A percentile compares a stretch with the other conserved stretches of the same genome.
Evolutionary conservation across 164 flowering plant species (phyloP).

Genomic region (Brasenia schreberi): DNA sequence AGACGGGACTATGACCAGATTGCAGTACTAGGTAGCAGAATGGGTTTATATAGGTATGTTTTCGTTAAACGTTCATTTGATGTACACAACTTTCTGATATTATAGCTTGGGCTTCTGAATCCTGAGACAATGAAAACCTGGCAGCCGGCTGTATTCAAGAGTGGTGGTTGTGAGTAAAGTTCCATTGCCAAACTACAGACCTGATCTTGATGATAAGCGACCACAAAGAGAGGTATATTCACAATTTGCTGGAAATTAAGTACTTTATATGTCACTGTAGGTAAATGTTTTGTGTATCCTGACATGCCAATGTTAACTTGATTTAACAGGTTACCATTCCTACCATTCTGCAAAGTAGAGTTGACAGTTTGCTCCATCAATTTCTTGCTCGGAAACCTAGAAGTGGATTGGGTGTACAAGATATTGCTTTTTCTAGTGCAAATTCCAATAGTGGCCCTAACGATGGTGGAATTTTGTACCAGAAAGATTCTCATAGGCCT

Average conservation of each 20-base stretch:
- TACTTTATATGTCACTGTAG: background rate
- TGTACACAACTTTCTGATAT: background rate
- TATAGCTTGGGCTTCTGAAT: background rate
- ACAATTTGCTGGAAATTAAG: no score
- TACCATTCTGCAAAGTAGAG: slow-evolving; percentile 44
- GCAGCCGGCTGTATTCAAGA: slow-evolving; percentile 68
- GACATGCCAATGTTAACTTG: background rate
- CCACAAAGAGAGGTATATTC: slow-evolving; percentile 78
- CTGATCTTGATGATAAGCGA: slow-evolving; percentile 84
- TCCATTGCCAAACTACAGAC: slow-evolving; percentile 84
- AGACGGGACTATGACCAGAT: slow-evolving; percentile 65
- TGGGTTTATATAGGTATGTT: slow-evolving; percentile 84
- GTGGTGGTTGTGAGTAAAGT: slow-evolving; percentile 77
- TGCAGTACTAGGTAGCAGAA: slow-evolving; percentile 54
- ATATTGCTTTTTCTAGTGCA: slow-evolving; percentile 34
- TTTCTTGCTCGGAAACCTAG: slow-evolving; percentile 42
- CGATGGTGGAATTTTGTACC: slow-evolving; percentile 60
- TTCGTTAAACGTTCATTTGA: background rate
- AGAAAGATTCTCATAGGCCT: slow-evolving; percentile 33
- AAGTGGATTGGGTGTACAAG: slow-evolving; percentile 16
- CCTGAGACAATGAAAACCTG: background rate
- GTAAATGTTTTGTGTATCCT: background rate
- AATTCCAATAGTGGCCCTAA: slow-evolving; percentile 40
- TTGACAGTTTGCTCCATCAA: slow-evolving; percentile 42
- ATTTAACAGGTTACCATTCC: slow-evolving; percentile 47